phyloP scores from a whole-genome alignment of 208 protist genomes.

The Lotmaria passim region DNA sequence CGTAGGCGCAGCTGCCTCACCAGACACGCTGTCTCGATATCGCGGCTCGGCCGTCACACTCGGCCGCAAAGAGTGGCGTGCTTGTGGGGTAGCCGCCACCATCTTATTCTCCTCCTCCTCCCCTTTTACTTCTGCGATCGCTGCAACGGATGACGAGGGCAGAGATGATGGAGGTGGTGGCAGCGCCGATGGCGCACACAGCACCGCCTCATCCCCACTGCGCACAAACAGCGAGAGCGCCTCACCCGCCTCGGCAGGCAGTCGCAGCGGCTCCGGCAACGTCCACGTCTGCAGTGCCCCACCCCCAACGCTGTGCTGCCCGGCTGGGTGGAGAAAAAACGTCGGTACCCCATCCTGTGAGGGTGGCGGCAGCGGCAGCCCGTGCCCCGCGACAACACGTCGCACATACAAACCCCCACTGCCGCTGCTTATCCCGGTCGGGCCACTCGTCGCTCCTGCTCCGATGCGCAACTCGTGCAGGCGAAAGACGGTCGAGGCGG shows the following conservation, averaged over 20 bases:
- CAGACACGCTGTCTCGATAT: too few species aligned
- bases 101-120: too few species aligned
- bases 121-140: not conserved
- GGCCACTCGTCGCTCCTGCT: not conserved
- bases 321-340: conserved; percentile 9
- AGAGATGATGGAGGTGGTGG: not conserved
- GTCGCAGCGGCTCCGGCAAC: conserved; percentile 43
- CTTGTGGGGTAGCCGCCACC: too few species aligned
- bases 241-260: conserved; percentile 32
- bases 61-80: too few species aligned
- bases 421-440: not conserved
- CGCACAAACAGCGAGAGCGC: conserved; percentile 32
- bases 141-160: not conserved
- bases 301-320: not conserved
- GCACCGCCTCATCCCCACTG: conserved; percentile 25
- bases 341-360: conserved; percentile 19
- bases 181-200: conserved; percentile 6
- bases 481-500: conserved; percentile 4
- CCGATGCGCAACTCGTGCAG: conserved; percentile 45
- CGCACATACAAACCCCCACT: conserved; percentile 55
- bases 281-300: conserved; percentile 1
- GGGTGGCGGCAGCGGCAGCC: conserved; percentile 34
- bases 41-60: too few species aligned
- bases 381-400: conserved; percentile 66
- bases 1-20: too few species aligned